Percentiles rank a stretch among this genome's conserved stretches.
These are phyloP conservation scores for Dryas drummondii DNA, from an alignment of 306 rosid genomes.

Conservation along the genomic window DNA sequence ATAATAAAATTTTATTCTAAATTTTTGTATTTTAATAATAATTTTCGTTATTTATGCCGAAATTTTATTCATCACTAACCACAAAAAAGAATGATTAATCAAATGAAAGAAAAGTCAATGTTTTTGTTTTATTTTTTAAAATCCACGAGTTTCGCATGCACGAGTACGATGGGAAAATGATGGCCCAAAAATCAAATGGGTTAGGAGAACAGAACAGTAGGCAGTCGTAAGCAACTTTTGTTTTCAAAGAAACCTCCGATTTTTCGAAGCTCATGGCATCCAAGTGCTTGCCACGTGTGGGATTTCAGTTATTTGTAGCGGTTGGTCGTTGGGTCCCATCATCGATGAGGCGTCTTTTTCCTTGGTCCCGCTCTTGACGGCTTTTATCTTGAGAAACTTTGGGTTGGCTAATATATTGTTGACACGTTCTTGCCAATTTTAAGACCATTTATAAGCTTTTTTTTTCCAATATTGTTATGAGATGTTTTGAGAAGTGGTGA, in stretches of 20 bases:
- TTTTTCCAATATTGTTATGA: no score
- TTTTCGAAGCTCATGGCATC: conserved; percentile 12
- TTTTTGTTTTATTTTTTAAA: neutral
- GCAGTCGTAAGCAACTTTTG: conserved; percentile 29
- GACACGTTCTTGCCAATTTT: neutral
- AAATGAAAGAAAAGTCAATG: neutral
- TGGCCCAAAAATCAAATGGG: neutral
- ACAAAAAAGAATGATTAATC: neutral
- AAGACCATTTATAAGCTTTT: neutral
- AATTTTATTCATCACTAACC: no score
- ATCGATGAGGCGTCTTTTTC: conserved; percentile 14
- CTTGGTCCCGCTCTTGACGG: conserved; percentile 39
- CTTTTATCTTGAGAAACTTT: neutral
- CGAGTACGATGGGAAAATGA: neutral
- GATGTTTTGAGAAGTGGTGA: no score
- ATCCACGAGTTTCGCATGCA: conserved; percentile 29
- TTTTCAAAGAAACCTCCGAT: neutral
- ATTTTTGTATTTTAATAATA: no score
- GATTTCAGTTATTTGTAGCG: conserved; percentile 40
- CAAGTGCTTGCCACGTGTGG: conserved; percentile 32
- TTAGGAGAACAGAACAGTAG: neutral
- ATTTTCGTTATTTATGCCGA: no score
- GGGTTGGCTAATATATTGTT: neutral
- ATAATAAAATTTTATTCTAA: no score
- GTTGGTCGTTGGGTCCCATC: conserved; percentile 46